Evolutionary conservation across 805 yeast species (phyloP).

Genomic region (Suhomyces xylopsoci): DNA sequence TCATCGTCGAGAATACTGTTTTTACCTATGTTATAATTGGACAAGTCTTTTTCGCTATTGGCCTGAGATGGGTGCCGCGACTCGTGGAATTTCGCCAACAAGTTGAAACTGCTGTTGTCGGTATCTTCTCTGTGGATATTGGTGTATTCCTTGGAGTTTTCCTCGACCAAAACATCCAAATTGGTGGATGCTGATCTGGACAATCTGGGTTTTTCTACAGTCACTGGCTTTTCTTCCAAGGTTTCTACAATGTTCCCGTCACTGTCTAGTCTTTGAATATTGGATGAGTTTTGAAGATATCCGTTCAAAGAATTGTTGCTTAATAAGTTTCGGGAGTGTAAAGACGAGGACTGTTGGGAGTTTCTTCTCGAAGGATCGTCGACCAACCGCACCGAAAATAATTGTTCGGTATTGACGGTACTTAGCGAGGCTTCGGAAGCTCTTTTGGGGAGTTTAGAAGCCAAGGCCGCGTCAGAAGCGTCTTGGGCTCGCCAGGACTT

Average conservation of each 20-base stretch:
- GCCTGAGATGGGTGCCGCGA: constrained; percentile 15
- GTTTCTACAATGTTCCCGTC: constrained; percentile 41
- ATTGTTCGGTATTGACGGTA: constrained; percentile 82
- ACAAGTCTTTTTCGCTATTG: constrained; percentile 10
- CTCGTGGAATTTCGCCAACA: constrained; percentile 18
- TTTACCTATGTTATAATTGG: constrained; percentile 8
- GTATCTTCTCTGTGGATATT: constrained; percentile 9
- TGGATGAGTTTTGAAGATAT: constrained; percentile 28
- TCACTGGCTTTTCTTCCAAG: not conserved
- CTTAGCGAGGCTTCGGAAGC: constrained; percentile 70
- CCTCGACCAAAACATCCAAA: constrained; percentile 31
- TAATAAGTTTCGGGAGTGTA: constrained; percentile 17
- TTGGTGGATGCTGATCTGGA: constrained; percentile 24
- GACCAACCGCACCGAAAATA: constrained; percentile 74
- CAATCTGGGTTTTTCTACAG: constrained; percentile 21
- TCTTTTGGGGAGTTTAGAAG: constrained; percentile 42
- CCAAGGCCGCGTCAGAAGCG: constrained; percentile 19
- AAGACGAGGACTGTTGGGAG: constrained; percentile 26
- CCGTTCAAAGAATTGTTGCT: constrained; percentile 26
- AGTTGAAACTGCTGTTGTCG: constrained; percentile 14
- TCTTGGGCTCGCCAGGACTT: constrained; percentile 45
- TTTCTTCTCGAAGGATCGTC: constrained; percentile 46
- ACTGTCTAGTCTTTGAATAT: constrained; percentile 44
- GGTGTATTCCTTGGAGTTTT: constrained; percentile 22
- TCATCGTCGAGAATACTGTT: constrained; percentile 12